These are phyloP conservation scores for Annulohypoxylon truncatum DNA, from an alignment of 2,329 filamentous ascomycete genomes.

Conservation along the genomic window DNA sequence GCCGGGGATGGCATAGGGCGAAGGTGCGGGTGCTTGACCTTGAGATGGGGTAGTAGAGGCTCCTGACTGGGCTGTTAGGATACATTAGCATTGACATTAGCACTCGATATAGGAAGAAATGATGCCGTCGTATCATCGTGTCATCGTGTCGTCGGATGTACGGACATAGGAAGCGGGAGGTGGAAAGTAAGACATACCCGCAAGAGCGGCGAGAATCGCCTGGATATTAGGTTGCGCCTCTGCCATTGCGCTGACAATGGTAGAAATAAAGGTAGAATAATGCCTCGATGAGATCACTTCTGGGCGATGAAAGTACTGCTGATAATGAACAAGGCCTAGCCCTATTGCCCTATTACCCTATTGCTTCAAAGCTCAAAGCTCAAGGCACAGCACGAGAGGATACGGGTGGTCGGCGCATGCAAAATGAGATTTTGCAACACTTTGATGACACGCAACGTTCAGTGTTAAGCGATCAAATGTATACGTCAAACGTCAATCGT, in stretches of 20 bases:
- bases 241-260: conserved; percentile 33
- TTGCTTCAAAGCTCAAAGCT: background rate
- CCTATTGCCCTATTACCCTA: background rate
- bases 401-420: background rate
- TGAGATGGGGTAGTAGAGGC: conserved; percentile 57
- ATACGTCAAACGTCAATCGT: conserved; percentile 10
- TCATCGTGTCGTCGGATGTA: conserved; percentile 1
- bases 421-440: background rate
- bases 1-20: conserved; percentile 47
- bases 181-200: conserved; percentile 27
- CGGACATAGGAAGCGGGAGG: background rate
- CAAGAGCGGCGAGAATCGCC: conserved; percentile 36
- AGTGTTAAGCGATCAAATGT: conserved; percentile 4
- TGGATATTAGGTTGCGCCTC: conserved; percentile 32
- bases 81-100: conserved; percentile 13
- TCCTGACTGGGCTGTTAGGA: conserved; percentile 55
- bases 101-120: background rate
- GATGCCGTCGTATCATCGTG: background rate
- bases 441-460: conserved; percentile 1
- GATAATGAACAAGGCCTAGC: background rate
- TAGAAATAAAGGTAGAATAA: background rate
- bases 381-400: background rate
- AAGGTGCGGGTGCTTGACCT: conserved; percentile 49
- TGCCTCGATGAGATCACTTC: background rate
- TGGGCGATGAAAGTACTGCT: background rate